A percentile compares a stretch with the other conserved stretches of the same genome.
Conservation (phyloP, 495 filamentous ascomycete genomes). For the Penicillium pancosmium region DNA sequence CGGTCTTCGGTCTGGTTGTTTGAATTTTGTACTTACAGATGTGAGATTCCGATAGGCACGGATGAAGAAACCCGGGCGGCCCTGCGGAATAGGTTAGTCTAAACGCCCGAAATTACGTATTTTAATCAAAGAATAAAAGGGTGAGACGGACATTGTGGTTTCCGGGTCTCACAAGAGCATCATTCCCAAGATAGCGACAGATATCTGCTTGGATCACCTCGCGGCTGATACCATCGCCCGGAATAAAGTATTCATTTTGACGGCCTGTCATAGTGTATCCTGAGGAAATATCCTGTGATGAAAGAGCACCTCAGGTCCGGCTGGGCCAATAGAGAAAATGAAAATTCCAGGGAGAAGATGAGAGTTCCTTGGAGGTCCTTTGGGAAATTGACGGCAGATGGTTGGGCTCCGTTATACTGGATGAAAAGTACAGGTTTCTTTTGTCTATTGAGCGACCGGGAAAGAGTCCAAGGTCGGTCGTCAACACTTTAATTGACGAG, state of each 20-base stretch:
- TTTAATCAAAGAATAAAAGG: slow-evolving; percentile 11
- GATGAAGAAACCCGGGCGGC: slow-evolving; percentile 77
- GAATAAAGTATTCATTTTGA: slow-evolving; percentile 85
- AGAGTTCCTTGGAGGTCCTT: slow-evolving; percentile 14
- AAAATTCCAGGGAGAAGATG: slow-evolving; percentile 19
- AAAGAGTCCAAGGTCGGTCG: slow-evolving; percentile 21
- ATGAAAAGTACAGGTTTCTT: slow-evolving; percentile 25
- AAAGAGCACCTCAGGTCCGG: slow-evolving; percentile 43
- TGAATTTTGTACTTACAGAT: slow-evolving; percentile 60
- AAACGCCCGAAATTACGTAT: slow-evolving; percentile 6
- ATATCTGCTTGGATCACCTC: slow-evolving; percentile 96
- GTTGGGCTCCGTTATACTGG: slow-evolving; percentile 29
- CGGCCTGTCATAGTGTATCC: slow-evolving; percentile 52
- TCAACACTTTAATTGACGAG: slow-evolving; percentile 27
- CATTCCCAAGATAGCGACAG: slow-evolving; percentile 89
- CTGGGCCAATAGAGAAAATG: slow-evolving; percentile 30
- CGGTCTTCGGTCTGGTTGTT: slow-evolving; percentile 1
- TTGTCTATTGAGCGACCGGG: slow-evolving; percentile 28
- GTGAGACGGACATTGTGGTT: slow-evolving; percentile 69
- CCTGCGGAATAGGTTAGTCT: slow-evolving; percentile 54
- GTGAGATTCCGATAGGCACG: slow-evolving; percentile 87
- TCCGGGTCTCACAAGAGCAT: slow-evolving; percentile 86
- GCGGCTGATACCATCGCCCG: slow-evolving; percentile 85
- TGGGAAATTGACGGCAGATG: slow-evolving; percentile 9
- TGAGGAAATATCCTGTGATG: slow-evolving; percentile 34